These are phyloP conservation scores for Acacia concinna DNA, from an alignment of 331 rosid species.

Conservation along the genomic window DNA sequence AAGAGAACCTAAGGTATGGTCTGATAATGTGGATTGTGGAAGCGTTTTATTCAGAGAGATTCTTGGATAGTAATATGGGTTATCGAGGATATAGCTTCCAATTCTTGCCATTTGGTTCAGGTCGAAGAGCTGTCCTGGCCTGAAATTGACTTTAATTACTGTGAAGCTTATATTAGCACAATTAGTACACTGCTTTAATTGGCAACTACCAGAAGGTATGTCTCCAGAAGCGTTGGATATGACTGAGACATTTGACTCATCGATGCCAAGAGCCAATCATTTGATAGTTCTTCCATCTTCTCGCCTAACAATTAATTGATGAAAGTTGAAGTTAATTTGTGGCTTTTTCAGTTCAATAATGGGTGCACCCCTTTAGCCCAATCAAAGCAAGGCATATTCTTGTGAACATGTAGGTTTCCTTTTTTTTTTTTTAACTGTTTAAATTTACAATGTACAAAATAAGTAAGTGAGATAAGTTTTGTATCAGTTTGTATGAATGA, in stretches of 20 bases:
- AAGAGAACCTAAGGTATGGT: constrained; percentile 43
- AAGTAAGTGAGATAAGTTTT: no score
- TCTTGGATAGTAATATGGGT: constrained; percentile 5
- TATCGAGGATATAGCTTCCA: constrained; percentile 38
- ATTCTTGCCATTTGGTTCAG: constrained; percentile 46
- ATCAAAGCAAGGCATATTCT: background rate
- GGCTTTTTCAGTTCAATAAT: background rate
- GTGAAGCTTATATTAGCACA: constrained; percentile 35
- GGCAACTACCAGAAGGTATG: constrained; percentile 42
- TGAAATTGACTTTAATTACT: constrained; percentile 31
- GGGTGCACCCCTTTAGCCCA: background rate
- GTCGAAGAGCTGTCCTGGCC: constrained; percentile 40
- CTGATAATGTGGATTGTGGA: constrained; percentile 43
- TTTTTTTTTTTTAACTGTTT: background rate
- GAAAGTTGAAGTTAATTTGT: background rate
- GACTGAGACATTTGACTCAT: constrained; percentile 34
- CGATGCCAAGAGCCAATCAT: constrained; percentile 28
- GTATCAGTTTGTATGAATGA: no score
- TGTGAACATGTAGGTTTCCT: background rate
- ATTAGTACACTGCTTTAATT: constrained; percentile 49
- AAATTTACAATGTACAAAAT: no score
- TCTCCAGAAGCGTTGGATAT: constrained; percentile 35
- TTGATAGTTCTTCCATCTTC: constrained; percentile 27
- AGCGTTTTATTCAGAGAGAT: constrained; percentile 49
- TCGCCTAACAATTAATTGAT: background rate